These are phyloP conservation scores for Podospora australis DNA, from an alignment of 495 filamentous ascomycete genomes.

Conservation along the genomic window DNA sequence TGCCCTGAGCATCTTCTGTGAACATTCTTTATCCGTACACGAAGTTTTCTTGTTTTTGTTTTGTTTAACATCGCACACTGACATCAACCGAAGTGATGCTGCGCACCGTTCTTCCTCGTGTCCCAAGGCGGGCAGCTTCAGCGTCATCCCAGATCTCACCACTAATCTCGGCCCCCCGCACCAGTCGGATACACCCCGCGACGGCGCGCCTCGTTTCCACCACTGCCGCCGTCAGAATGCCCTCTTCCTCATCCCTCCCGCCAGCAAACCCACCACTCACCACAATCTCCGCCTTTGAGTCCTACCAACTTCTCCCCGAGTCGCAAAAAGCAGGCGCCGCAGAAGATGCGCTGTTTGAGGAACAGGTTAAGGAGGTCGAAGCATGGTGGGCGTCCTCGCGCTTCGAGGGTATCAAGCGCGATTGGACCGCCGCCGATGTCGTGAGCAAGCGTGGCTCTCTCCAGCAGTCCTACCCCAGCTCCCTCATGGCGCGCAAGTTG, in stretches of 20 bases:
- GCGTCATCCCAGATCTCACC: too few relatives aligned
- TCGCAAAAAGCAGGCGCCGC: slow-evolving; percentile 63
- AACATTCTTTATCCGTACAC: too few relatives aligned
- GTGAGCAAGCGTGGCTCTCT: slow-evolving; percentile 87
- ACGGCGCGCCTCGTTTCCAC: slow-evolving; percentile 20
- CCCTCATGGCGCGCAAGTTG: slow-evolving; percentile 86
- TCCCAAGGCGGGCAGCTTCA: slow-evolving; percentile 19
- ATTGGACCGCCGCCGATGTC: slow-evolving; percentile 84
- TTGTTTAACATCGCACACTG: too few relatives aligned
- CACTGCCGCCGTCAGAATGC: slow-evolving; percentile 22
- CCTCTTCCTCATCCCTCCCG: slow-evolving; percentile 14
- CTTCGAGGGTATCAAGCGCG: slow-evolving; percentile 82
- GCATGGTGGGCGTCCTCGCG: slow-evolving; percentile 82
- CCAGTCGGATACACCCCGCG: slow-evolving; percentile 2
- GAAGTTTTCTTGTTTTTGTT: too few relatives aligned
- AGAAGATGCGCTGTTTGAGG: slow-evolving; percentile 74
- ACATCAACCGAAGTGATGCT: too few relatives aligned
- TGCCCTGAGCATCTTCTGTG: too few relatives aligned
- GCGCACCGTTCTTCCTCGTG: slow-evolving; percentile 18
- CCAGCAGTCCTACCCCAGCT: slow-evolving; percentile 82
- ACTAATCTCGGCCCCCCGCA: slow-evolving; percentile 11
- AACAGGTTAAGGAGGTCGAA: slow-evolving; percentile 74
- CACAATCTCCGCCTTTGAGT: slow-evolving; percentile 55
- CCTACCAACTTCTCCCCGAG: slow-evolving; percentile 74
- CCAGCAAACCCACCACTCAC: slow-evolving; percentile 40